These are phyloP conservation scores for Jackrogersella minutella DNA, from an alignment of 495 filamentous ascomycete genomes.

Conservation along the genomic window DNA sequence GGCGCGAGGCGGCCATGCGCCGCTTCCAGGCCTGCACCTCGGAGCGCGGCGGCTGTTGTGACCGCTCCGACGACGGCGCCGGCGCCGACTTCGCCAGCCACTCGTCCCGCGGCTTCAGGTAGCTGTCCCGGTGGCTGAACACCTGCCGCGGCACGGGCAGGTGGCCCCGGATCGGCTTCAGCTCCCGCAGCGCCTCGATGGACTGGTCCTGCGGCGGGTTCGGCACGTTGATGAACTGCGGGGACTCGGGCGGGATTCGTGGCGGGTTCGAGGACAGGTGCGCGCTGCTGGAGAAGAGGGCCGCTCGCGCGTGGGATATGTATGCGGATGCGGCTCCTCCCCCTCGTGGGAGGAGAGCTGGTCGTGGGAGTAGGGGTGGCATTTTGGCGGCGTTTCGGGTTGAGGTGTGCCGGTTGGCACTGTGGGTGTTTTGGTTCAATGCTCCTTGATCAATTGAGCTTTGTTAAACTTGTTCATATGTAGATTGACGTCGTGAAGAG, in stretches of 20 bases:
- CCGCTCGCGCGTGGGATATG: slow-evolving; percentile 10
- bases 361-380: slow-evolving; percentile 38
- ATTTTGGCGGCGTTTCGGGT: slow-evolving; percentile 25
- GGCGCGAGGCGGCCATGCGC: slow-evolving; percentile 48
- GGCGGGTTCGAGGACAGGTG: not conserved
- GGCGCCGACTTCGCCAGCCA: slow-evolving; percentile 46
- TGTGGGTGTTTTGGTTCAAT: not conserved
- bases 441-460: not conserved
- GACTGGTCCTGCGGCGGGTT: slow-evolving; percentile 55
- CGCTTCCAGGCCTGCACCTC: slow-evolving; percentile 47
- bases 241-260: slow-evolving; percentile 55
- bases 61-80: slow-evolving; percentile 36
- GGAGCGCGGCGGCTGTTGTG: slow-evolving; percentile 37
- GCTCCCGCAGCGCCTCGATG: slow-evolving; percentile 44
- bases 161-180: slow-evolving; percentile 49
- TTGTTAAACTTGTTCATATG: not conserved
- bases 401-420: slow-evolving; percentile 26
- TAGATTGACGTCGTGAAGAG: slow-evolving; percentile 5
- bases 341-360: slow-evolving; percentile 26
- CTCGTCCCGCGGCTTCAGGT: slow-evolving; percentile 40
- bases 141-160: slow-evolving; percentile 55
- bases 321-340: slow-evolving; percentile 16
- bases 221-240: slow-evolving; percentile 55
- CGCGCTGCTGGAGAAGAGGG: slow-evolving; percentile 27
- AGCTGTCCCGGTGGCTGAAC: slow-evolving; percentile 50